A percentile compares a stretch with the other conserved stretches of the same genome.
Conservation (phyloP, 2,329 filamentous ascomycete species). For the Endoconidiophora laricicola region DNA sequence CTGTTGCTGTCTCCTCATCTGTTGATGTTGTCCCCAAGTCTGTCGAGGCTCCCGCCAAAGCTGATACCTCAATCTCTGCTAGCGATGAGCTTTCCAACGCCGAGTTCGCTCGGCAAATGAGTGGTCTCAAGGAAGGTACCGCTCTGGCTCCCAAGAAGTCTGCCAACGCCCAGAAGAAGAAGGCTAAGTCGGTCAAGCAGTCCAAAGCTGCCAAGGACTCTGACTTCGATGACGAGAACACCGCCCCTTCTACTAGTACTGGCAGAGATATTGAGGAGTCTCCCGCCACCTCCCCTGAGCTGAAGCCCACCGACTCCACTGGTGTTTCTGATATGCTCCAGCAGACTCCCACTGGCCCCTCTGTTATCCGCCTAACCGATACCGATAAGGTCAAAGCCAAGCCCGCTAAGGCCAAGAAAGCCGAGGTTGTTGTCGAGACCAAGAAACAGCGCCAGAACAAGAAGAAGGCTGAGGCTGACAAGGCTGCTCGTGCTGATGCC, state of each 20-base stretch:
- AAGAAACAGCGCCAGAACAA: conserved; percentile 95
- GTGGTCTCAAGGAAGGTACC: conserved; percentile 49
- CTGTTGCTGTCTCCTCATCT: conserved; percentile 16
- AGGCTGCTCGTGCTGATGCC: conserved; percentile 55
- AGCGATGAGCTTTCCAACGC: conserved; percentile 43
- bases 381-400: conserved; percentile 47
- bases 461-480: conserved; percentile 70
- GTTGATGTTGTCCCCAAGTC: conserved; percentile 4
- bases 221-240: conserved; percentile 26
- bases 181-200: conserved; percentile 50
- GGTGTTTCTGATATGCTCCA: conserved; percentile 90
- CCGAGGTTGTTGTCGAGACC: conserved; percentile 53
- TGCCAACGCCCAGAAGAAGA: conserved; percentile 39
- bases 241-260: conserved; percentile 49
- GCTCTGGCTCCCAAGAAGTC: conserved; percentile 32
- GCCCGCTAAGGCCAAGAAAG: conserved; percentile 45
- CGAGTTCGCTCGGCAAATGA: conserved; percentile 61
- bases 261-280: conserved; percentile 70
- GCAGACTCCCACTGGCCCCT: conserved; percentile 46
- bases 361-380: conserved; percentile 49
- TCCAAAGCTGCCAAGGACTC: conserved; percentile 39
- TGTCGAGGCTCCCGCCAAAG: conserved; percentile 7
- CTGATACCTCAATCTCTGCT: conserved; percentile 22
- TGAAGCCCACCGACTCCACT: conserved; percentile 38
- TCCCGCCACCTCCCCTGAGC: conserved; percentile 47